Percentiles rank a stretch among this genome's conserved stretches.
phyloP scores from a whole-genome alignment of 352 stramenopile genomes.

The Lagenidium giganteum region DNA sequence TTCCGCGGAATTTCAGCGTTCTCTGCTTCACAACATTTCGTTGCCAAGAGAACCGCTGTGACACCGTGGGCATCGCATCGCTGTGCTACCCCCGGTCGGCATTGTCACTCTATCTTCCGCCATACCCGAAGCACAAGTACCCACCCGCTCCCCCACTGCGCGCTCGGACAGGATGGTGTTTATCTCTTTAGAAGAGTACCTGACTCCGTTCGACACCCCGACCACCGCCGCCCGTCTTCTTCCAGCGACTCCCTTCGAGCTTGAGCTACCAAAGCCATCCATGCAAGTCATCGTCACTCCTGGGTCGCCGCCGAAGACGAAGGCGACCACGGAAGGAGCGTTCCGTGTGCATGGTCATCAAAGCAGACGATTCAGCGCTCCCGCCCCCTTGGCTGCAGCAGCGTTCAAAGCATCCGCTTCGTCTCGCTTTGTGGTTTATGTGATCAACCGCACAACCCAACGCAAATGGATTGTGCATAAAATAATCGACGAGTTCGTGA shows the following conservation, averaged over 20 bases:
- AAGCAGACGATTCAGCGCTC: slow-evolving; percentile 15
- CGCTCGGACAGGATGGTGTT: slow-evolving; percentile 46
- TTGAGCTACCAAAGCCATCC: slow-evolving; percentile 11
- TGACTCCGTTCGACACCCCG: slow-evolving; percentile 16
- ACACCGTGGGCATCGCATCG: too few relatives aligned
- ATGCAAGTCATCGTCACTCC: slow-evolving; percentile 47
- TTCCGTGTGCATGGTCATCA: slow-evolving; percentile 10
- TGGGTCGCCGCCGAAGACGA: slow-evolving; percentile 20
- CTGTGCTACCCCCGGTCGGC: too few relatives aligned
- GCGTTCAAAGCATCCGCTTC: background rate
- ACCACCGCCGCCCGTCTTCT: too few relatives aligned
- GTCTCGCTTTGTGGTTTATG: slow-evolving; percentile 57
- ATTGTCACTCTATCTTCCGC: too few relatives aligned
- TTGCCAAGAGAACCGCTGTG: too few relatives aligned
- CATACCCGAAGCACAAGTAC: too few relatives aligned
- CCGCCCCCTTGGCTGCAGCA: slow-evolving; percentile 16
- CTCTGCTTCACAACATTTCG: too few relatives aligned
- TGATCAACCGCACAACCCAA: slow-evolving; percentile 36
- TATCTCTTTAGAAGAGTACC: slow-evolving; percentile 49
- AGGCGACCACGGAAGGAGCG: background rate
- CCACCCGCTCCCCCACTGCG: too few relatives aligned
- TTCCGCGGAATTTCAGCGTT: too few relatives aligned
- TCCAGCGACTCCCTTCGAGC: too few relatives aligned
- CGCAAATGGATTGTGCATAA: slow-evolving; percentile 57
- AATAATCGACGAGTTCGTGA: slow-evolving; percentile 25